Evolutionary conservation across 106 monocot genomes (phyloP).

Genomic region (Acorus gramineus): DNA sequence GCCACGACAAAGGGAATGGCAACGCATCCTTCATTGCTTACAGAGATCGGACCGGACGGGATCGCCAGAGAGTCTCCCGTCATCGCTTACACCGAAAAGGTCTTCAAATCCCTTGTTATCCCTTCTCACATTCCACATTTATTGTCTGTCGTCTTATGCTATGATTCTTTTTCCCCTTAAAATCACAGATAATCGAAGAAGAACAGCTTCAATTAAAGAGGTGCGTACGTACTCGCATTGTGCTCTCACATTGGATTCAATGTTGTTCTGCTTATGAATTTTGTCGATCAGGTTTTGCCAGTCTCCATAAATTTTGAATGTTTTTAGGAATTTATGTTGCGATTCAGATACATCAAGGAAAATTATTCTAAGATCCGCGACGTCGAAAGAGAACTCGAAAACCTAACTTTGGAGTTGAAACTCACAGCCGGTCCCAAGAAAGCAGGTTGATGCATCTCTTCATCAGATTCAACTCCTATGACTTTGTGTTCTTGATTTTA

Average conservation of each 20-base stretch:
- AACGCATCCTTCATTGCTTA: slow-evolving; percentile 12
- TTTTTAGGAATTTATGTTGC: neutral
- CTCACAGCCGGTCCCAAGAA: slow-evolving; percentile 97
- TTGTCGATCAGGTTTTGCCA: neutral
- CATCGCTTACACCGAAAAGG: slow-evolving; percentile 73
- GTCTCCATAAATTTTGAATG: too few relatives aligned
- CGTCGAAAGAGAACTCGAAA: slow-evolving; percentile 86
- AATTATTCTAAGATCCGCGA: slow-evolving; percentile 98
- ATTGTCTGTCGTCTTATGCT: too few relatives aligned
- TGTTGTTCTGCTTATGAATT: neutral
- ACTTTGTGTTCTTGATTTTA: neutral
- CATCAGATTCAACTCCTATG: slow-evolving; percentile 2
- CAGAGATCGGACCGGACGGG: slow-evolving; percentile 66
- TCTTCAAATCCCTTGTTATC: neutral
- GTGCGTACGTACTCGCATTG: neutral
- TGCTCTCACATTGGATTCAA: neutral
- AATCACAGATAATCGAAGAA: slow-evolving; percentile 17
- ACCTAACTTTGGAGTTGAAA: slow-evolving; percentile 77
- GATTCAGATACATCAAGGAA: slow-evolving; percentile 80
- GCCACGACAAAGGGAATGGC: neutral
- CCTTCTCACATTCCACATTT: too few relatives aligned
- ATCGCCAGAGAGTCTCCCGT: slow-evolving; percentile 51
- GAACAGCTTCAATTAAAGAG: slow-evolving; percentile 28
- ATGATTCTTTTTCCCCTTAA: too few relatives aligned
- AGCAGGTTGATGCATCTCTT: slow-evolving; percentile 42